A percentile compares a stretch with the other conserved stretches of the same genome.
These are phyloP conservation scores for Ophiostoma populinum DNA, from an alignment of 2,329 filamentous ascomycete genomes.

Conservation along the genomic window DNA sequence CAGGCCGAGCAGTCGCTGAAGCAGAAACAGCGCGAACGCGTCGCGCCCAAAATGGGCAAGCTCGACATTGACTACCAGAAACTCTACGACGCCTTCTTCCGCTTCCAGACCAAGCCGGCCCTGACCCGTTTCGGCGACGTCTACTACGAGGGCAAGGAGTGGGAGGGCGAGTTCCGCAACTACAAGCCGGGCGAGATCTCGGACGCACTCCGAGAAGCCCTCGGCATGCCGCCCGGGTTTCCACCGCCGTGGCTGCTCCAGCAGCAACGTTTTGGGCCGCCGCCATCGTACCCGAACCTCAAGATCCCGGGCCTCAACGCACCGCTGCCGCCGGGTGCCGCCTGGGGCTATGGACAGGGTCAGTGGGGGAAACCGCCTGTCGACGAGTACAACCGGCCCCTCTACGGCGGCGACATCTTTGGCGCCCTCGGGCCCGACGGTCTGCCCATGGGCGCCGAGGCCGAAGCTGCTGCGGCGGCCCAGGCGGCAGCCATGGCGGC, in stretches of 20 bases:
- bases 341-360: slow-evolving; percentile 90
- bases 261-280: slow-evolving; percentile 83
- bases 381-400: slow-evolving; percentile 77
- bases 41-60: slow-evolving; percentile 90
- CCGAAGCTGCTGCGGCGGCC: slow-evolving; percentile 12
- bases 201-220: slow-evolving; percentile 75
- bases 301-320: slow-evolving; percentile 92
- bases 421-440: slow-evolving; percentile 42
- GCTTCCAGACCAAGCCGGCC: slow-evolving; percentile 89
- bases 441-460: slow-evolving; percentile 3
- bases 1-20: slow-evolving; percentile 83
- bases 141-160: slow-evolving; percentile 99
- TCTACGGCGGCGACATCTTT: slow-evolving; percentile 91
- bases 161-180: slow-evolving; percentile 84
- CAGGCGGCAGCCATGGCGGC: slow-evolving; percentile 20
- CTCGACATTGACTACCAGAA: slow-evolving; percentile 98
- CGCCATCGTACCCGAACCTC: slow-evolving; percentile 86
- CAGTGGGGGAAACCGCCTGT: slow-evolving; percentile 93
- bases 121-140: slow-evolving; percentile 92
- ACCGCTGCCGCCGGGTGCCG: slow-evolving; percentile 70
- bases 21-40: slow-evolving; percentile 87
- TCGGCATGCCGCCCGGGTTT: slow-evolving; percentile 83
- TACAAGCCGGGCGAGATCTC: slow-evolving; percentile 74
- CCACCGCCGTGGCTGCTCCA: slow-evolving; percentile 96
- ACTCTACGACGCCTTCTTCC: slow-evolving; percentile 95